phyloP scores from a whole-genome alignment of 1,139 yeast species.

The Hansenula lynferdii region DNA sequence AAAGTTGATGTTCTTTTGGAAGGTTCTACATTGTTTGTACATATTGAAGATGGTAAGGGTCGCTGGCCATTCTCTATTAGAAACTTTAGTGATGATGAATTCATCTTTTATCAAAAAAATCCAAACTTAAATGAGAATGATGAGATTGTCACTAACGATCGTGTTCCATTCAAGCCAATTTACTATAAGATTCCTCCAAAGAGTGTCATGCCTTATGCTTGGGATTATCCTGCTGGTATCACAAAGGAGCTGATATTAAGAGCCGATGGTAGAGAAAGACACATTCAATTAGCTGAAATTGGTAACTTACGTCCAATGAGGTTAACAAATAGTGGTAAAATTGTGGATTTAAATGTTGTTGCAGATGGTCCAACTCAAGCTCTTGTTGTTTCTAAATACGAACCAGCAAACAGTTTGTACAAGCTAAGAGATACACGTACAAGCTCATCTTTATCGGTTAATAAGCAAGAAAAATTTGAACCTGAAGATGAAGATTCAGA shows the following conservation, averaged over 20 bases:
- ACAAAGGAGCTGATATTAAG: slow-evolving; percentile 76
- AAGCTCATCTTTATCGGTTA: slow-evolving; percentile 27
- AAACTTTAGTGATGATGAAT: slow-evolving; percentile 82
- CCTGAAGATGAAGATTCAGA: slow-evolving; percentile 66
- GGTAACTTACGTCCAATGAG: slow-evolving; percentile 89
- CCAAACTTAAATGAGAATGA: slow-evolving; percentile 77
- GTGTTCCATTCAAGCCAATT: slow-evolving; percentile 54
- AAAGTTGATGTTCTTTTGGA: slow-evolving; percentile 74
- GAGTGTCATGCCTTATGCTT: slow-evolving; percentile 97
- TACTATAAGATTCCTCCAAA: slow-evolving; percentile 78
- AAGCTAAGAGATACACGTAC: slow-evolving; percentile 31
- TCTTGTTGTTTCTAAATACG: slow-evolving; percentile 76
- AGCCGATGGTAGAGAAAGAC: slow-evolving; percentile 69
- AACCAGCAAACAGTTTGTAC: slow-evolving; percentile 71
- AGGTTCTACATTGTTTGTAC: slow-evolving; percentile 75
- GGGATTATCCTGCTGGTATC: slow-evolving; percentile 93
- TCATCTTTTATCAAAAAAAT: slow-evolving; percentile 79
- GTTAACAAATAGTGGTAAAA: slow-evolving; percentile 45
- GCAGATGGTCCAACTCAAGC: slow-evolving; percentile 98
- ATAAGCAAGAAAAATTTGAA: slow-evolving; percentile 51
- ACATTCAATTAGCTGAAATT: slow-evolving; percentile 84
- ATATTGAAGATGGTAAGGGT: slow-evolving; percentile 65
- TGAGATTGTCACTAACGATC: slow-evolving; percentile 35
- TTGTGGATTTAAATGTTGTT: slow-evolving; percentile 84
- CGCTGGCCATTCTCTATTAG: slow-evolving; percentile 93